These are phyloP conservation scores for Rhodotorula sp. DNA, from an alignment of 1,284 basidiomycete genomes.

Conservation along the genomic window DNA sequence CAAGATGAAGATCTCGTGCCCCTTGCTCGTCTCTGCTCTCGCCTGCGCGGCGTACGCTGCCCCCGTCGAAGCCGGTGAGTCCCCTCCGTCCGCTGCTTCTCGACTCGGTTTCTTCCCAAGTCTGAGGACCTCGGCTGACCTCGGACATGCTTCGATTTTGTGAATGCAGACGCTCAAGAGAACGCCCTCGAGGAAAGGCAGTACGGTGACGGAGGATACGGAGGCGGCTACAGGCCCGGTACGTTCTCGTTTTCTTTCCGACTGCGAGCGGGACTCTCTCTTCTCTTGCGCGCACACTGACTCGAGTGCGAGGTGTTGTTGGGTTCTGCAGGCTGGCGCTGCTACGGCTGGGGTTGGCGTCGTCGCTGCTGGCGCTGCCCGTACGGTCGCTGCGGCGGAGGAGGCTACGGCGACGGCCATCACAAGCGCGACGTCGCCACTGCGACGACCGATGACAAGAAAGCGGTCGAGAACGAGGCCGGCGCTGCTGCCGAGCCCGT, in stretches of 20 bases:
- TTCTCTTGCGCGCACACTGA: neutral
- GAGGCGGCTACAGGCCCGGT: too few relatives aligned
- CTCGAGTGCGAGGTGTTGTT: neutral
- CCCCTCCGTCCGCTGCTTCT: neutral
- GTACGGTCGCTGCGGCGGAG: conserved; percentile 1
- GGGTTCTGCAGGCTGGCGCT: neutral
- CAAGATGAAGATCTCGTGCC: neutral
- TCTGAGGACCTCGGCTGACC: neutral
- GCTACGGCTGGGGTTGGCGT: neutral
- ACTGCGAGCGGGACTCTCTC: neutral
- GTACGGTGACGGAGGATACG: too few relatives aligned
- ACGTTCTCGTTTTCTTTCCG: neutral
- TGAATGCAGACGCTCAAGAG: neutral
- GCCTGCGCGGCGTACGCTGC: neutral
- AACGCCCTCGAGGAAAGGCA: neutral
- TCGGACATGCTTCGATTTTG: too few relatives aligned
- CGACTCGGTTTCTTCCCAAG: neutral
- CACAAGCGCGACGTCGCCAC: neutral
- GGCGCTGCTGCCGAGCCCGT: neutral
- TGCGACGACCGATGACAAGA: neutral
- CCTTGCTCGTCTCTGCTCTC: neutral
- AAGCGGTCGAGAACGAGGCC: neutral
- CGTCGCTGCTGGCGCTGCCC: neutral
- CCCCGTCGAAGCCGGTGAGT: conserved; percentile 2
- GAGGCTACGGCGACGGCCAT: neutral